Conservation (phyloP, 179 eudicot genomes). For the Amaranthus tricolor region DNA sequence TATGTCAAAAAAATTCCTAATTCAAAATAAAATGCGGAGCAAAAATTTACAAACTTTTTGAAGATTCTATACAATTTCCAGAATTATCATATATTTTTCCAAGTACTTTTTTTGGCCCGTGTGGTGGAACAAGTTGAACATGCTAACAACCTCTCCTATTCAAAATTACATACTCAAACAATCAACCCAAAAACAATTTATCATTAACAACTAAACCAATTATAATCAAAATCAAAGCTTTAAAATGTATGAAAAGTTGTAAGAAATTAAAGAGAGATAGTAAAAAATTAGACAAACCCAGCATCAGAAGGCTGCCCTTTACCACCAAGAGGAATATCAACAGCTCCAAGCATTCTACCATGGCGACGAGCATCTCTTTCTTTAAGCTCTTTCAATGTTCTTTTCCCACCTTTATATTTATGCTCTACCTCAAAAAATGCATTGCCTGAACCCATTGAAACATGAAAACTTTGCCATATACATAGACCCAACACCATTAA, state of each 20-base stretch:
- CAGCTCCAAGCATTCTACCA: constrained; percentile 53
- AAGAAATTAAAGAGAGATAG: background rate
- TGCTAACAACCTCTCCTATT: no score
- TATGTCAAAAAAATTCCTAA: no score
- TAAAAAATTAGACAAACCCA: constrained; percentile 48
- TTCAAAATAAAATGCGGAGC: no score
- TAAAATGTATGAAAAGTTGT: background rate
- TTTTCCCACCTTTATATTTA: constrained; percentile 50
- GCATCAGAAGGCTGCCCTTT: constrained; percentile 67
- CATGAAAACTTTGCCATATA: constrained; percentile 21
- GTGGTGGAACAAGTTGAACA: no score
- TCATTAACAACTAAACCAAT: background rate
- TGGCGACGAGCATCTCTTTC: constrained; percentile 70
- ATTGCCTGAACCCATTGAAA: constrained; percentile 35
- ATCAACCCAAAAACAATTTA: no score
- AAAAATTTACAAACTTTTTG: no score
- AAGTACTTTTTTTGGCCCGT: no score
- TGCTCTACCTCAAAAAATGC: constrained; percentile 57
- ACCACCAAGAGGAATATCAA: constrained; percentile 88
- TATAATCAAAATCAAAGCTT: background rate
- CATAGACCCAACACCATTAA: constrained; percentile 20
- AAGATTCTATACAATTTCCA: no score
- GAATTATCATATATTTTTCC: no score
- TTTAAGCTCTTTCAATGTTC: constrained; percentile 37
- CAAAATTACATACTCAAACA: no score